A percentile compares a stretch with the other conserved stretches of the same genome.
Conservation (phyloP, 2,329 filamentous ascomycete species). For the Diaporthe longicolla region DNA sequence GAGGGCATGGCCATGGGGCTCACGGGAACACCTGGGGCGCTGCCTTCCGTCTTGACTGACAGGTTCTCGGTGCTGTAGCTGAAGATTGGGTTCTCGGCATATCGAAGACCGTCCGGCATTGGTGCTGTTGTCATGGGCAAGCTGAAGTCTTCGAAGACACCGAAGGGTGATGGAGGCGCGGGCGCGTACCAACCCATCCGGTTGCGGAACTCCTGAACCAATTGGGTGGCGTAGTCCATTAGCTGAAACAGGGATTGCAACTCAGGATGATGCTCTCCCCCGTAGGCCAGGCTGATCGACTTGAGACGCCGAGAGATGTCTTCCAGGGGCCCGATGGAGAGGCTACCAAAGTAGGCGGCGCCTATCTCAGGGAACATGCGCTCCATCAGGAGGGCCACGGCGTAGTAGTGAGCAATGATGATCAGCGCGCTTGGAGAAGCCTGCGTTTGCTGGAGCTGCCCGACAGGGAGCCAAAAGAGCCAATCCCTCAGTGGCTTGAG, state of each 20-base stretch:
- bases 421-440: conserved; percentile 84
- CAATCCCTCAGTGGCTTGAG: conserved; percentile 90
- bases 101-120: conserved; percentile 58
- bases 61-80: conserved; percentile 76
- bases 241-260: conserved; percentile 69
- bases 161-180: conserved; percentile 63
- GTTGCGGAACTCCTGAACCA: conserved; percentile 76
- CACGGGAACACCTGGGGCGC: conserved; percentile 61
- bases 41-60: conserved; percentile 66
- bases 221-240: conserved; percentile 81
- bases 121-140: conserved; percentile 55
- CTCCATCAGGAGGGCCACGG: conserved; percentile 87
- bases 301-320: conserved; percentile 85
- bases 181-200: conserved; percentile 78
- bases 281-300: conserved; percentile 74
- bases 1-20: conserved; percentile 71
- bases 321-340: conserved; percentile 86
- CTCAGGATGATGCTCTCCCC: conserved; percentile 69
- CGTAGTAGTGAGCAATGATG: conserved; percentile 92
- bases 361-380: conserved; percentile 93
- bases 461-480: conserved; percentile 96
- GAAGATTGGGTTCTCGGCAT: conserved; percentile 69
- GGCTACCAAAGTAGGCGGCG: conserved; percentile 86
- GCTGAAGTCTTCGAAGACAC: conserved; percentile 51
- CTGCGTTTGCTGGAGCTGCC: conserved; percentile 82